Base-by-base conservation (phyloP, 1,139 yeast species). In the Pichia sp. region DNA sequence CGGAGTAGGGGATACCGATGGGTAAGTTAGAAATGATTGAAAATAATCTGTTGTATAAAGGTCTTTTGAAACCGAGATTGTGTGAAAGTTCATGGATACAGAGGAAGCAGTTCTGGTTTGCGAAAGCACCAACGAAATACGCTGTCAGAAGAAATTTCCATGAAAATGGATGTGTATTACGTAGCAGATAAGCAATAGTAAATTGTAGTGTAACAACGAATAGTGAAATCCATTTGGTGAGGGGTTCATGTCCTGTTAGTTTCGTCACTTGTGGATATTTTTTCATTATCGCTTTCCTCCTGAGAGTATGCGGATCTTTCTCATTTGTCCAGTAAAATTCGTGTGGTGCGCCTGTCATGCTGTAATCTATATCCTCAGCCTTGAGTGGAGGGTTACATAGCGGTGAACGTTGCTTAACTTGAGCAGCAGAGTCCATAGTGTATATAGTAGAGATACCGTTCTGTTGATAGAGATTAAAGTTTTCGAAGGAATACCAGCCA, bases 51-150 rank as follows among this genome's bases (percentile, higher is more conserved):
- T 87, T 87, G 57, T 78, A 74, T 8, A 83, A 34, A 0, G 94
- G 93, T 48, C 72, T 76, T 51, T 74, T 83, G 67, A 87, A 87
- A n/a, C 83, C 82, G 37, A 87, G 65, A 54, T 87, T 87, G 58
- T 87, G 96, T 20, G 82, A 74, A 37, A 86, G 64, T 57, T 87
- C 96, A 59, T 87, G 96, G 50, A 87, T 85, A 18, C 94, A 93
- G 46, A 87, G 64, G 54, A 86, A 87, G 23, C 83, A 62, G 49
- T 88, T 87, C 53, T 87, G 94, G 54, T 77, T 80, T 39, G 84
- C 72, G 5, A 95, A 84, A 15, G 93, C 96, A 2, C 96, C 96
- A 40, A 87, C 64, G 17, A 80, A 59, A 52, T 87, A 87, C 3
- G 94, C 91, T 17, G 73, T 55, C 0, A 66, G 50, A 53, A 84